These are phyloP conservation scores for Penicillium digitatum DNA, from an alignment of 2,329 filamentous ascomycete genomes.

Conservation along the genomic window DNA sequence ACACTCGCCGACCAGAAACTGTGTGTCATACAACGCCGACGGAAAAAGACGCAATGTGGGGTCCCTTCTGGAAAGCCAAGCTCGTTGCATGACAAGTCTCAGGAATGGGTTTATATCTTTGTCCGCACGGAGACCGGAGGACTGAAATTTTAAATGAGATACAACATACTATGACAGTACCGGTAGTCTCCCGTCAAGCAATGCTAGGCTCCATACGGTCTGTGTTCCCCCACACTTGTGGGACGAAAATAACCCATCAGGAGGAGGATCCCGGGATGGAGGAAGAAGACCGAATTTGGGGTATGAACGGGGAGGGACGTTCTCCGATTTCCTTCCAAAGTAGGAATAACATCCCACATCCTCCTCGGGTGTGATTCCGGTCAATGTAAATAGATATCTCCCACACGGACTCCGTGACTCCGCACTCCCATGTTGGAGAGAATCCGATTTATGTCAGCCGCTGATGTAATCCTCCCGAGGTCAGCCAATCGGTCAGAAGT, in stretches of 20 bases:
- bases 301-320: background rate
- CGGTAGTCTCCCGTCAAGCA: background rate
- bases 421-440: too few species aligned
- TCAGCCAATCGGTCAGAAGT: background rate
- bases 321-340: background rate
- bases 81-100: conserved; percentile 1
- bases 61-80: conserved; percentile 9
- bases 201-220: background rate
- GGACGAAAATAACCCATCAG: background rate
- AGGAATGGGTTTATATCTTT: background rate
- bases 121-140: background rate
- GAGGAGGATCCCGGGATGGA: background rate
- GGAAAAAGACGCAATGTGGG: conserved; percentile 25
- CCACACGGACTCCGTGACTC: background rate
- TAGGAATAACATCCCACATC: background rate
- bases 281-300: background rate
- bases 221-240: conserved; percentile 3
- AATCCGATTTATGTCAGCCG: conserved; percentile 1
- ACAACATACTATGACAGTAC: too few species aligned
- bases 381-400: too few species aligned
- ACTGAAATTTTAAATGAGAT: too few species aligned
- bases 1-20: conserved; percentile 11
- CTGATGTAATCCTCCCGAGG: conserved; percentile 1
- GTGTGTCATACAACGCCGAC: conserved; percentile 24
- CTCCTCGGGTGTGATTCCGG: too few species aligned